Base-by-base conservation (phyloP, 2,329 filamentous ascomycete species). In the Leptographium wingfieldii region DNA sequence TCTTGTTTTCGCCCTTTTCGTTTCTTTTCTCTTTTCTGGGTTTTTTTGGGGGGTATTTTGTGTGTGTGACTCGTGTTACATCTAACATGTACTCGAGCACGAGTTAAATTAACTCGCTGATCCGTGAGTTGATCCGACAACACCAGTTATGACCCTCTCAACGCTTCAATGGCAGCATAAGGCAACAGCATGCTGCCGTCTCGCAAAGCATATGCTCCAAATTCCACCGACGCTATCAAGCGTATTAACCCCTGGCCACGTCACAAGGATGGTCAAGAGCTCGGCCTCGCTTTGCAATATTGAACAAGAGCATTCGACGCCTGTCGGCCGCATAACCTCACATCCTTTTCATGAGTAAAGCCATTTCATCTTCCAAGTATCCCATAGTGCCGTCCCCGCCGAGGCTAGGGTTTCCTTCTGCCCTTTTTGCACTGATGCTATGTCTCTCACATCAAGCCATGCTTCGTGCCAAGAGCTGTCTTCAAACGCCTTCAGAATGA, bases 401-500 rank as follows among this genome's bases (percentile, higher is more conserved):
- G 29, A 56, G 11, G 27, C 16, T 25, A 5, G 35, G 16, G 16
- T 58, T 53, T 11, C 19, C 19, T 12, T 57, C 33, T 6, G 25
- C n/a, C 49, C 51, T 16, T 33, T 52, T 57, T 57, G 31, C n/a
- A 14, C 43, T 19, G 27, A 27, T 35, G 55, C 19, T 22, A 31
- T 43, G 27, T 53, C 55, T 43, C 55, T 43, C 55, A 48, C 35
- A 56, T 56, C 55, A 49, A 56, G 43, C 38, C 40, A 19, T 48
- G 25, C 19, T 54, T 43, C 25, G 27, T 31, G 14, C 38, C 57
- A 31, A 57, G 38, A 33, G 40, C 59, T 55, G 35, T 60, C 59
- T 57, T 57, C 59, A 48, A 60, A 60, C 59, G 59, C 59, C 59
- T 53, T 43, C 22, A 55, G 25, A 43, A 48, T 22, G 48, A 60